These are phyloP conservation scores for Xylariaceae sp. DNA, from an alignment of 2,329 filamentous ascomycete genomes.

Conservation along the genomic window DNA sequence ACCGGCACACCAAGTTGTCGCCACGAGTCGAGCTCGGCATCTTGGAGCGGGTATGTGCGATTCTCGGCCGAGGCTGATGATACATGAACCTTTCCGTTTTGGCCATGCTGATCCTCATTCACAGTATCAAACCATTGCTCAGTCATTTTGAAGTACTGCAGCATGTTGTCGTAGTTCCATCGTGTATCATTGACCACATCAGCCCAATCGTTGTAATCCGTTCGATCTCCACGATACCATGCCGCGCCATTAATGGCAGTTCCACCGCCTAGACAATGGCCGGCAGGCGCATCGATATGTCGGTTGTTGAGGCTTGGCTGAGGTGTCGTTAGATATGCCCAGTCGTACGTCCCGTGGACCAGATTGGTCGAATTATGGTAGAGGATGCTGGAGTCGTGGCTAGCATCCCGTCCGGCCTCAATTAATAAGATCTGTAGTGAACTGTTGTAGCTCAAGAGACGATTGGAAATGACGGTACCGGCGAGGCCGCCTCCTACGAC, in stretches of 20 bases:
- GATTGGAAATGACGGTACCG: slow-evolving; percentile 4
- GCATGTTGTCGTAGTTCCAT: slow-evolving; percentile 3
- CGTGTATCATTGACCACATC: background rate
- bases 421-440: slow-evolving; percentile 32
- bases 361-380: slow-evolving; percentile 27
- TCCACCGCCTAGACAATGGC: slow-evolving; percentile 40
- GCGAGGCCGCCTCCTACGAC: slow-evolving; percentile 4
- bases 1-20: slow-evolving; percentile 26
- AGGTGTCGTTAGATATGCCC: slow-evolving; percentile 33
- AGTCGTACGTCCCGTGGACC: slow-evolving; percentile 32
- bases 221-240: background rate
- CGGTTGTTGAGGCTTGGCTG: slow-evolving; percentile 25
- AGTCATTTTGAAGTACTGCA: slow-evolving; percentile 1
- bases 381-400: slow-evolving; percentile 23
- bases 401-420: slow-evolving; percentile 35
- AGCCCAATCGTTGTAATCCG: slow-evolving; percentile 1
- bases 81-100: slow-evolving; percentile 23
- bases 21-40: slow-evolving; percentile 29
- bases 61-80: slow-evolving; percentile 15
- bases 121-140: slow-evolving; percentile 24
- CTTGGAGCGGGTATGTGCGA: slow-evolving; percentile 31
- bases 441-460: background rate
- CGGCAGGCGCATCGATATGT: slow-evolving; percentile 25
- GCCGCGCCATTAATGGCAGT: slow-evolving; percentile 33
- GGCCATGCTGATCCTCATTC: slow-evolving; percentile 22